These are phyloP conservation scores for Vachellia collinsii DNA, from an alignment of 306 rosid species.

Conservation along the genomic window DNA sequence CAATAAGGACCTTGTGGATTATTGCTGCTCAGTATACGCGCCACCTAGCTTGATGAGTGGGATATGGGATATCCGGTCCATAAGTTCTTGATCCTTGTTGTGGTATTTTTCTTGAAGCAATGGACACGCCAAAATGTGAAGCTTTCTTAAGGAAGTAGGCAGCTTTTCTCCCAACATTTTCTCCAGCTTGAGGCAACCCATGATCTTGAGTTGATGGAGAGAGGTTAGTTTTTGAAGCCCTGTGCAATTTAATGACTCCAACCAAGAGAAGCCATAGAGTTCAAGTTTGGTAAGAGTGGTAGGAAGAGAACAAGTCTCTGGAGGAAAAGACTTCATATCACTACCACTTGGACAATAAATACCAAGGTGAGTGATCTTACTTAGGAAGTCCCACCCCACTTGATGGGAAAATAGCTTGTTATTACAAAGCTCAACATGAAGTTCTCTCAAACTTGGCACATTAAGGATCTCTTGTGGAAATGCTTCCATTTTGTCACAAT, in stretches of 20 bases:
- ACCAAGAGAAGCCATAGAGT: neutral
- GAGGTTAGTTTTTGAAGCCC: neutral
- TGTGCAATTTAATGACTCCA: neutral
- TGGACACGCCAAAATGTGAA: rapidly evolving
- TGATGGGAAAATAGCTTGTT: neutral
- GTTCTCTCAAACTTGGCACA: neutral
- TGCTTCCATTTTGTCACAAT: neutral
- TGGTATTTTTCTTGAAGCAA: constrained; percentile 8
- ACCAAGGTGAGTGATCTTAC: neutral
- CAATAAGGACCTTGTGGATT: neutral
- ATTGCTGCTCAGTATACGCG: neutral
- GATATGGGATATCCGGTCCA: neutral
- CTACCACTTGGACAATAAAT: neutral
- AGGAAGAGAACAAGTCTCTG: neutral
- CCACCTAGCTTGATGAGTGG: neutral
- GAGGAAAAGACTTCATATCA: neutral
- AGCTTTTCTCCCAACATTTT: constrained; percentile 9
- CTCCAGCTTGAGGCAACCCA: neutral
- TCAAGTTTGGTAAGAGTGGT: neutral
- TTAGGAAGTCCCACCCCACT: neutral
- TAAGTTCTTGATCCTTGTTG: neutral
- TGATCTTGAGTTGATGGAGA: neutral
- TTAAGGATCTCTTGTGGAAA: neutral
- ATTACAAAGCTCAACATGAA: neutral
- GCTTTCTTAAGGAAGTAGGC: constrained; percentile 7